Conservation (phyloP, 768 basidiomycete species). For the Kwoniella heveanensis region DNA sequence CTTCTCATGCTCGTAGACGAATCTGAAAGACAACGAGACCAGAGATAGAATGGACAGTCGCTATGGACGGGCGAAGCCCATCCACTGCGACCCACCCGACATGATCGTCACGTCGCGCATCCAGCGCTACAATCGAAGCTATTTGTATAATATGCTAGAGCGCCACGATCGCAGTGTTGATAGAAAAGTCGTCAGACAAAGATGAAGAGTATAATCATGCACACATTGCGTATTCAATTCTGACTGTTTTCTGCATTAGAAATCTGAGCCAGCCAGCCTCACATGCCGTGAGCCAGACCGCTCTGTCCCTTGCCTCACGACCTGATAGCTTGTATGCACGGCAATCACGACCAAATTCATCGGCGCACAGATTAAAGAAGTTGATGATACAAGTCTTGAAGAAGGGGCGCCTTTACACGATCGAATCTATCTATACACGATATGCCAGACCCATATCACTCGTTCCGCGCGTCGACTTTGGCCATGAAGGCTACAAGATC, state of each 20-base stretch:
- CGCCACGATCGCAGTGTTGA: neutral
- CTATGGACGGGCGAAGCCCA: neutral
- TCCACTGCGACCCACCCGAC: neutral
- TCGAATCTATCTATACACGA: neutral
- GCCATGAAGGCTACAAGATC: constrained; percentile 53
- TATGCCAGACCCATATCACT: neutral
- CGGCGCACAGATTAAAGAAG: too few species aligned
- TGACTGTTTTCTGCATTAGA: too few species aligned
- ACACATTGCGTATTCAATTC: neutral
- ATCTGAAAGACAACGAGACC: neutral
- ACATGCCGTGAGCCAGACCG: too few species aligned
- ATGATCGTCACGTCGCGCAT: neutral
- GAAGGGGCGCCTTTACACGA: too few species aligned
- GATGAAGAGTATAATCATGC: neutral
- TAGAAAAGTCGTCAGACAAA: neutral
- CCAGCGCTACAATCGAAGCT: neutral
- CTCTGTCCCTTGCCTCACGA: too few species aligned
- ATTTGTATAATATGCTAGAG: neutral
- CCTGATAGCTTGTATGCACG: too few species aligned
- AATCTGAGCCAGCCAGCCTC: too few species aligned
- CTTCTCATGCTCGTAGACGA: constrained; percentile 27
- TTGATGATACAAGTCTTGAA: too few species aligned
- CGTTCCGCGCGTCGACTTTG: neutral
- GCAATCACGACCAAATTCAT: too few species aligned
- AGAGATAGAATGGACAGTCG: neutral